These are phyloP conservation scores for Bauhinia variegata DNA, from an alignment of 306 rosid genomes.

Conservation along the genomic window DNA sequence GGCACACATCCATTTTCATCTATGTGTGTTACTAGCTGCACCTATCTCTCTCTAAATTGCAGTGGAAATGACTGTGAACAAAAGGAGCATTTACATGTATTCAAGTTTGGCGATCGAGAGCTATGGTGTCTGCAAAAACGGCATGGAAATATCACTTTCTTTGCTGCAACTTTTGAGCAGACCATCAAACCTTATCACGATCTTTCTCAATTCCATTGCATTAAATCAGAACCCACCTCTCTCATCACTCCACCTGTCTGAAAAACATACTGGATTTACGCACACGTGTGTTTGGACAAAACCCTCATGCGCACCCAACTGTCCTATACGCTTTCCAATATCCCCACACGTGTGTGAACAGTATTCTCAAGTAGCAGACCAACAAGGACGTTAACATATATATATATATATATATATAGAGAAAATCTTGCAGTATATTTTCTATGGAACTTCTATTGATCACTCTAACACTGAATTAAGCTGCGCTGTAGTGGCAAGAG, in stretches of 20 bases:
- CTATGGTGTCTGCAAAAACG: constrained; percentile 34
- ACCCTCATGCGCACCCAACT: constrained; percentile 52
- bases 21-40: constrained; percentile 3
- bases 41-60: constrained; percentile 23
- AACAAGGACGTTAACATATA: constrained; percentile 17
- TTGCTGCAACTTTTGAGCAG: constrained; percentile 45
- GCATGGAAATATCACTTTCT: constrained; percentile 58
- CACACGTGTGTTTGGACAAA: constrained; percentile 58
- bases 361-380: not conserved
- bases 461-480: too few species aligned
- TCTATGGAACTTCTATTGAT: not conserved
- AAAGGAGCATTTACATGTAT: constrained; percentile 18
- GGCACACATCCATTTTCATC: constrained; percentile 24
- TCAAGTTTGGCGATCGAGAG: constrained; percentile 18
- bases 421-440: not conserved
- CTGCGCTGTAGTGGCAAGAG: too few species aligned
- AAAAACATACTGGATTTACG: constrained; percentile 31
- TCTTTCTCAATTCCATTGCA: constrained; percentile 42
- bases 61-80: constrained; percentile 23
- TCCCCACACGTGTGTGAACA: constrained; percentile 63
- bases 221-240: constrained; percentile 47
- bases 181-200: constrained; percentile 53
- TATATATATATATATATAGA: not conserved
- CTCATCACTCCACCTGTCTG: constrained; percentile 60
- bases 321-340: constrained; percentile 41